phyloP scores from a whole-genome alignment of 2,329 filamentous ascomycete species.

The Beauveria asiatica region DNA sequence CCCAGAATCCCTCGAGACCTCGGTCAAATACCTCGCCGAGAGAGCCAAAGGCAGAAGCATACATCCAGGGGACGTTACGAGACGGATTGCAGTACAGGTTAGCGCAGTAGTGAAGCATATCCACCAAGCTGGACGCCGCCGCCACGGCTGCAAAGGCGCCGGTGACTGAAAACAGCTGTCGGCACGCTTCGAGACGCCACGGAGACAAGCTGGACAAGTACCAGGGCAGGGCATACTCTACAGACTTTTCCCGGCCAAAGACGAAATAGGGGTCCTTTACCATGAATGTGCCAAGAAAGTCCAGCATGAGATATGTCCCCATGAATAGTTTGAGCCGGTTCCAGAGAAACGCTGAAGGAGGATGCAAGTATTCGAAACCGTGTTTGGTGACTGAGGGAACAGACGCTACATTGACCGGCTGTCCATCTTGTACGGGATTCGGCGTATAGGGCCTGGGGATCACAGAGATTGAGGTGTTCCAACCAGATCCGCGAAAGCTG shows the following conservation, averaged over 20 bases:
- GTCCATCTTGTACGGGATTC: constrained; percentile 21
- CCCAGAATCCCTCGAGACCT: constrained; percentile 77
- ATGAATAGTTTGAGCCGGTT: constrained; percentile 38
- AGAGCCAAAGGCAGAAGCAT: constrained; percentile 48
- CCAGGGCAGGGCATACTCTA: constrained; percentile 30
- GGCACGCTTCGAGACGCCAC: constrained; percentile 42
- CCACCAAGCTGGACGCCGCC: constrained; percentile 50
- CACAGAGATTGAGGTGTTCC: constrained; percentile 46
- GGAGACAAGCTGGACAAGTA: constrained; percentile 34
- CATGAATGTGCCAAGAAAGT: constrained; percentile 59
- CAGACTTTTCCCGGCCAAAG: constrained; percentile 33
- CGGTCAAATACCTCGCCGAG: constrained; percentile 49
- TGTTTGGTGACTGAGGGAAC: constrained; percentile 34
- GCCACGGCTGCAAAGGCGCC: constrained; percentile 53
- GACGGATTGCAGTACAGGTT: constrained; percentile 43
- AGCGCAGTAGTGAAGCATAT: constrained; percentile 46
- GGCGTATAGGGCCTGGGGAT: constrained; percentile 40
- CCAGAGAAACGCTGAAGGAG: constrained; percentile 36
- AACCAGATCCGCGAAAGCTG: constrained; percentile 48
- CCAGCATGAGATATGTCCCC: constrained; percentile 57
- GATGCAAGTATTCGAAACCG: constrained; percentile 38
- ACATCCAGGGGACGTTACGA: constrained; percentile 42
- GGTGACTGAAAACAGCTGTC: constrained; percentile 45
- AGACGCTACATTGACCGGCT: constrained; percentile 31
- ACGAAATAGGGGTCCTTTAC: constrained; percentile 74